Evolutionary conservation across 2,329 filamentous ascomycete species (phyloP).

Genomic region (Dissoconium aciculare): DNA sequence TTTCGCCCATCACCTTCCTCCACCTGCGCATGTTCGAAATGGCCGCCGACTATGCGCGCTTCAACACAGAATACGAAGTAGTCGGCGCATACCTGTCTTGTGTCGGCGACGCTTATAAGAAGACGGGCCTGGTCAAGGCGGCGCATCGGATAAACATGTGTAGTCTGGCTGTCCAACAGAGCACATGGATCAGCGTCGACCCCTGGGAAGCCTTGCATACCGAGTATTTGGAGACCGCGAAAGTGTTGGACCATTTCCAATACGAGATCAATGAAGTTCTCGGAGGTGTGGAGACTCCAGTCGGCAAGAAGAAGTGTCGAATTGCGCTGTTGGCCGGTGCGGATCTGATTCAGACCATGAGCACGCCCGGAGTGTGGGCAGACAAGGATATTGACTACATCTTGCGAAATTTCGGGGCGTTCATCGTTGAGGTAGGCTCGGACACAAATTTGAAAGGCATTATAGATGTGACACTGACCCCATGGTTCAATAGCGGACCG

Average conservation of each 20-base stretch:
- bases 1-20: constrained; percentile 38
- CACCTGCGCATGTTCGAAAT: constrained; percentile 82
- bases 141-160: constrained; percentile 75
- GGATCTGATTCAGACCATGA: constrained; percentile 38
- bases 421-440: constrained; percentile 47
- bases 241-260: constrained; percentile 81
- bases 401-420: constrained; percentile 64
- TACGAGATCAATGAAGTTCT: constrained; percentile 71
- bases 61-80: constrained; percentile 66
- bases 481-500: constrained; percentile 49
- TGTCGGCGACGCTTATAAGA: constrained; percentile 64
- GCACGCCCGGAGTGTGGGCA: constrained; percentile 55
- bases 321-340: constrained; percentile 69
- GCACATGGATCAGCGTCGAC: constrained; percentile 70
- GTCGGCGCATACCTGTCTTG: constrained; percentile 73
- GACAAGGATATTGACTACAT: constrained; percentile 77
- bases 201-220: constrained; percentile 77
- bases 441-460: background rate
- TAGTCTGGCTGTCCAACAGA: constrained; percentile 60
- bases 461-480: constrained; percentile 27
- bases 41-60: constrained; percentile 64
- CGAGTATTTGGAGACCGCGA: constrained; percentile 75
- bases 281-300: constrained; percentile 54
- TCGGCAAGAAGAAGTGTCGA: constrained; percentile 54
- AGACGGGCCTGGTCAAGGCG: constrained; percentile 60